Conservation (phyloP, 768 basidiomycete species). For the Tylopilus felleus region DNA sequence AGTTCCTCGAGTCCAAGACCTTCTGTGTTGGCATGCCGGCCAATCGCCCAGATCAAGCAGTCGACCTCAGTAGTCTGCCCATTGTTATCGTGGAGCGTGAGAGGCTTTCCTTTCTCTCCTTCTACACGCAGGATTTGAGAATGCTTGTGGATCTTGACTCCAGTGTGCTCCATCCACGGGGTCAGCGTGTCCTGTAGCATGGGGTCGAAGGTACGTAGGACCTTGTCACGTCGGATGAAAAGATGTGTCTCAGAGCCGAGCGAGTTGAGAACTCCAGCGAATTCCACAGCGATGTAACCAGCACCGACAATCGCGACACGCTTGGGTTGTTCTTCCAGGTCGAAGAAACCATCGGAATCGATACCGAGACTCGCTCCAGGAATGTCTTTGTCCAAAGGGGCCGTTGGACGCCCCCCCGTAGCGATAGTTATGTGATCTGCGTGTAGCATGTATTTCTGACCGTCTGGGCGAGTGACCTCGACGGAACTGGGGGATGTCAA, state of each 20-base stretch:
- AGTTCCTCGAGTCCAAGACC: constrained; percentile 73
- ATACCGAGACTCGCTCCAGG: constrained; percentile 92
- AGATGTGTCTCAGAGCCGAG: constrained; percentile 91
- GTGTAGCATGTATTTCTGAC: constrained; percentile 65
- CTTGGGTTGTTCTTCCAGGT: constrained; percentile 84
- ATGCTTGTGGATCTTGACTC: constrained; percentile 81
- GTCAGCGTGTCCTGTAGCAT: constrained; percentile 79
- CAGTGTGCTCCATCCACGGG: constrained; percentile 92
- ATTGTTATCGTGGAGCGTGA: constrained; percentile 72
- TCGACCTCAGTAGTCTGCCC: constrained; percentile 85
- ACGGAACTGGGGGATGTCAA: constrained; percentile 69
- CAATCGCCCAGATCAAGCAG: constrained; percentile 90
- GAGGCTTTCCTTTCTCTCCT: constrained; percentile 63
- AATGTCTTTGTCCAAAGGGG: constrained; percentile 74
- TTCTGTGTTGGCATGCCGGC: constrained; percentile 77
- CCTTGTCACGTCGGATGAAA: constrained; percentile 84
- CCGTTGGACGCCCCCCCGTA: constrained; percentile 80
- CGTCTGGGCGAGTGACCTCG: constrained; percentile 68
- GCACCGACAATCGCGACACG: constrained; percentile 94
- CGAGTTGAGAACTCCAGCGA: constrained; percentile 90
- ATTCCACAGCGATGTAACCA: constrained; percentile 97
- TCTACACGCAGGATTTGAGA: constrained; percentile 75
- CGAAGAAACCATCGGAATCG: constrained; percentile 95
- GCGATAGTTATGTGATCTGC: constrained; percentile 81
- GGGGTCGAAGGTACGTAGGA: constrained; percentile 92